Conservation (phyloP, 495 filamentous ascomycete species). For the Chlorociboria aeruginascens region DNA sequence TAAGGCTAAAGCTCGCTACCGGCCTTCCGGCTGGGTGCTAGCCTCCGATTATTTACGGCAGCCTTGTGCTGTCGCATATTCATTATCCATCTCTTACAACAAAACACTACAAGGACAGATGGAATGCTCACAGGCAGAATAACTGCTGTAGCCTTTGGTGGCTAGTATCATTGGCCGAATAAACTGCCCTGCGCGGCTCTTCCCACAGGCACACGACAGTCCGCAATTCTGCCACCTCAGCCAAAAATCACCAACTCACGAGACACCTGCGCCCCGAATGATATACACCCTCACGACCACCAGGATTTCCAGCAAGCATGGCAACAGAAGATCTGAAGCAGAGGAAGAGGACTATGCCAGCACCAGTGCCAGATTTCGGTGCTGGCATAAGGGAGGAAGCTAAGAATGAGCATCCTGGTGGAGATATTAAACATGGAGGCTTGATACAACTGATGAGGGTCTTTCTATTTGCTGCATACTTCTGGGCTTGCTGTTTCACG, state of each 20-base stretch:
- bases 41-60: no score
- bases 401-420: slow-evolving; percentile 39
- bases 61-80: no score
- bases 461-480: slow-evolving; percentile 51
- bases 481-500: slow-evolving; percentile 31
- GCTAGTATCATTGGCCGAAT: background rate
- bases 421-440: slow-evolving; percentile 55
- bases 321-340: slow-evolving; percentile 9
- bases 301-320: slow-evolving; percentile 1
- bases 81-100: no score
- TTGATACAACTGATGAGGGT: slow-evolving; percentile 53
- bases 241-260: background rate
- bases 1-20: no score
- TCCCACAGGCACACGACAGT: slow-evolving; percentile 11
- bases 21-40: no score
- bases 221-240: background rate
- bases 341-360: slow-evolving; percentile 3
- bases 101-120: no score
- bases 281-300: background rate
- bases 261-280: background rate
- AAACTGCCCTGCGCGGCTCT: background rate
- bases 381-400: background rate
- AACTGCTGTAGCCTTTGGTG: background rate
- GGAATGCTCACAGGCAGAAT: no score
- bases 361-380: background rate